Base-by-base conservation (phyloP, 768 basidiomycete species). In the Exsudoporus frostii region DNA sequence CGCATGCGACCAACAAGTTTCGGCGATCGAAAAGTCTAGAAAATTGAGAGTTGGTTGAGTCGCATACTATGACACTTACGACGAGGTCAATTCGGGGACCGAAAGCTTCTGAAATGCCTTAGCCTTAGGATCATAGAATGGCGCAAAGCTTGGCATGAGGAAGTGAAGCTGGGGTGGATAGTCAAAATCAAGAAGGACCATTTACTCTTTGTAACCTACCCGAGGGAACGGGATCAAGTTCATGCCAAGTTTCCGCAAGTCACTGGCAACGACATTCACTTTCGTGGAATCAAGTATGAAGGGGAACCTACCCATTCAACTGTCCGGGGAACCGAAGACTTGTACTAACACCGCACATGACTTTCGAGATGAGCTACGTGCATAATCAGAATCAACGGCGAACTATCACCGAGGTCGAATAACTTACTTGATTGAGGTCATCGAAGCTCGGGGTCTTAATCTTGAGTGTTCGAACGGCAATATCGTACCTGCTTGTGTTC, bases 221-320 rank as follows among this genome's bases (percentile, higher is more conserved):
- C 94, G 92, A 60, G 96, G 96, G 81, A 98, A 99, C 0, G 96
- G 96, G 56, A 98, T 79, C 48, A 98, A 80, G 72, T 98, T 98
- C 82, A 96, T 86, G 44, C 83, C 90, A 41, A 98, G 81, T 69
- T 95, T 95, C 50, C 92, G 83, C 33, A 95, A 75, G 64, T 95
- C 92, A 41, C 88, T 90, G 4, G 50, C 19, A 39, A 36, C 37
- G 7, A 32, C 15, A 42, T 54, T 55, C 37, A 57, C 49, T 32
- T 63, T 40, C 29, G 5, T 13, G 47, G 11, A 8, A 48, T 36
- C 24, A 8, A 22, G 17, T 14, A 7, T 29, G 44, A 34, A 14
- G 19, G 5, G 7, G 46, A 19, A 66, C 81, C 11, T 53, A 88
- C 88, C 90, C 91, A 64, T 95, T 95, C 51, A 95, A 74, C 68